phyloP scores from a whole-genome alignment of 768 basidiomycete species.

The Paxillus rubicundulus region DNA sequence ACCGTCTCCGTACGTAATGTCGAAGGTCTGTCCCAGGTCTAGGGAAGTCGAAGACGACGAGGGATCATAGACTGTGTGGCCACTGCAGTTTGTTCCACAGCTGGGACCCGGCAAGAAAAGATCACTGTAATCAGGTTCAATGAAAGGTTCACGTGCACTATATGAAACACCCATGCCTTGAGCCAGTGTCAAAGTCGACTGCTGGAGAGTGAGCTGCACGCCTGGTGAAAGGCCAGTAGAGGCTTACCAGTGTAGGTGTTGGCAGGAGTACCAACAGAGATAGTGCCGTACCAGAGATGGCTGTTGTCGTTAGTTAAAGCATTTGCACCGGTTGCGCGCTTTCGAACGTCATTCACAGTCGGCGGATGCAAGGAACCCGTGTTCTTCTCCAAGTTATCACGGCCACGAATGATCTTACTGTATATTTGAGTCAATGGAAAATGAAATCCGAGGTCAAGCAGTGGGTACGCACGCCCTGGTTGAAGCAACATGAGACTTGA shows the following conservation, averaged over 20 bases:
- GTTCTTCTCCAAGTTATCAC: background rate
- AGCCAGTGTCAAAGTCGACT: conserved; percentile 31
- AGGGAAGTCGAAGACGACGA: conserved; percentile 24
- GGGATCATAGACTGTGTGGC: conserved; percentile 27
- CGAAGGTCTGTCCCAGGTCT: conserved; percentile 21
- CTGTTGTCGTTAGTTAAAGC: background rate
- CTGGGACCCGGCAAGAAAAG: conserved; percentile 7
- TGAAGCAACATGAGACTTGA: conserved; percentile 2
- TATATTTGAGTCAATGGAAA: background rate
- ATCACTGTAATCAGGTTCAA: conserved; percentile 7
- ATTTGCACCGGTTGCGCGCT: background rate
- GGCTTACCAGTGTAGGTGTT: conserved; percentile 6
- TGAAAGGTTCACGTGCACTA: background rate
- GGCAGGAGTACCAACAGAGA: conserved; percentile 3
- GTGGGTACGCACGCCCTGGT: conserved; percentile 7
- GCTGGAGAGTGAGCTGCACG: background rate
- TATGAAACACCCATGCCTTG: conserved; percentile 7
- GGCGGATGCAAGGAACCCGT: background rate
- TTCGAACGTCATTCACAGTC: background rate
- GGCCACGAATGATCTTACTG: background rate
- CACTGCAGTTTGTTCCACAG: conserved; percentile 22
- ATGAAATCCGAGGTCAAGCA: background rate
- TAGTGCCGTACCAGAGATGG: conserved; percentile 5
- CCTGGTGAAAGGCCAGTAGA: too few relatives aligned
- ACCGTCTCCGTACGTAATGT: conserved; percentile 37